These are phyloP conservation scores for Micromonas commoda DNA, from an alignment of 139 green algal genomes.

Conservation along the genomic window DNA sequence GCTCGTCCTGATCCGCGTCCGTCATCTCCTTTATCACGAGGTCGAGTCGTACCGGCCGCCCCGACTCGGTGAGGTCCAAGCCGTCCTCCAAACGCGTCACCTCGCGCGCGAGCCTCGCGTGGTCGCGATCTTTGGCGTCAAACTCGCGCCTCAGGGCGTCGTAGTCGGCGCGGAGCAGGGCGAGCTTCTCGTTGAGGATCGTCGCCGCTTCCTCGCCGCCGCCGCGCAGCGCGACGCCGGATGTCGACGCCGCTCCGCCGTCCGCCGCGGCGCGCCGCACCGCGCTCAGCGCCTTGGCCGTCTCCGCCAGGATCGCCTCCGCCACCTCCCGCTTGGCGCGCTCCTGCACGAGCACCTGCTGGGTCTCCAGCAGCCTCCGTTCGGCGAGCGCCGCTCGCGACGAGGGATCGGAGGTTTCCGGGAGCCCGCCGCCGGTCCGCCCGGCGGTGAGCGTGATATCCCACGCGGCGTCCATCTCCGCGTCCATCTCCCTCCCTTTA, in stretches of 20 bases:
- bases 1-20: not conserved
- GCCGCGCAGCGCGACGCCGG: too few species aligned
- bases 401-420: not conserved
- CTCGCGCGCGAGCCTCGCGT: not conserved
- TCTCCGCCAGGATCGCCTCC: constrained; percentile 7
- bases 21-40: not conserved
- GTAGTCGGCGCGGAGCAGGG: not conserved
- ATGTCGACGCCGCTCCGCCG: not conserved
- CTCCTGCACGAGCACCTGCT: not conserved
- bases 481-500: too few species aligned
- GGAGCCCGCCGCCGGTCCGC: not conserved
- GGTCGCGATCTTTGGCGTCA: not conserved
- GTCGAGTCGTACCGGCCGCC: not conserved
- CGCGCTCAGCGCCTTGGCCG: not conserved
- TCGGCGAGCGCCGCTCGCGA: not conserved
- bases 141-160: not conserved
- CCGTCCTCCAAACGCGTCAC: not conserved
- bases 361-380: constrained; percentile 6
- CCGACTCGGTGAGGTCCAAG: too few species aligned
- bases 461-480: too few species aligned
- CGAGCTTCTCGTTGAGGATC: too few species aligned
- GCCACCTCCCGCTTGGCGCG: not conserved
- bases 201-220: too few species aligned
- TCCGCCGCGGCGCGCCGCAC: not conserved
- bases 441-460: not conserved